phyloP scores from a whole-genome alignment of 139 green algal species.

The Closterium sp. region DNA sequence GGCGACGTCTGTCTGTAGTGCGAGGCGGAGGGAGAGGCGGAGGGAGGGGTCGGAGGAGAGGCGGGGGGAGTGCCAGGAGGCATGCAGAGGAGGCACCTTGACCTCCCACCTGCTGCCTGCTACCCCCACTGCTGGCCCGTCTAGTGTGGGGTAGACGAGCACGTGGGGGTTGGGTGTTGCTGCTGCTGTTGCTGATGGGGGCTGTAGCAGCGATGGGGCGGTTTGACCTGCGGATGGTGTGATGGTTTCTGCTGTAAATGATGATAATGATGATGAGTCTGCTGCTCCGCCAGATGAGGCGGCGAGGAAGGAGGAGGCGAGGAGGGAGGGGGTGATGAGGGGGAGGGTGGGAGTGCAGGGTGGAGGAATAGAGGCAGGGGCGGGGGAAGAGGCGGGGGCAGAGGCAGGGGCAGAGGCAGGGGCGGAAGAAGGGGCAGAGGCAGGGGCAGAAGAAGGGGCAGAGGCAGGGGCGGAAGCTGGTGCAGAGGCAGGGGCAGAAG shows the following conservation, averaged over 20 bases:
- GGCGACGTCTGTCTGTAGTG: constrained; percentile 17
- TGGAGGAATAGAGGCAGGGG: neutral
- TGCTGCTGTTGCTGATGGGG: neutral
- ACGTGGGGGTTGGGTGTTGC: neutral
- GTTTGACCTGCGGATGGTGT: neutral
- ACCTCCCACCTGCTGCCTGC: neutral
- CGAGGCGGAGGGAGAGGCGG: neutral
- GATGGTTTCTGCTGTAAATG: neutral
- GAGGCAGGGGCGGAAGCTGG: neutral
- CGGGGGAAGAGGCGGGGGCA: neutral
- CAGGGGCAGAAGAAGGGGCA: neutral
- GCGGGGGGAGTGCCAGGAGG: neutral
- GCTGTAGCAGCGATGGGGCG: neutral
- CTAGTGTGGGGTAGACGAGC: neutral
- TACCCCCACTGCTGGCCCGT: neutral
- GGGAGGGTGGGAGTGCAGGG: neutral
- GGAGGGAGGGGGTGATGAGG: neutral
- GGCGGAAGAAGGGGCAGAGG: neutral
- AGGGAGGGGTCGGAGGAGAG: neutral
- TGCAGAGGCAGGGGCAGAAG: neutral
- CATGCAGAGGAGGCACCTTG: neutral
- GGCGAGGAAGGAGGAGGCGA: neutral
- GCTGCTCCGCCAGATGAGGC: neutral
- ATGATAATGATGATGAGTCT: too few species aligned
- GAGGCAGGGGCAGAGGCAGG: neutral